phyloP scores from a whole-genome alignment of 2,329 filamentous ascomycete genomes.

The Mycogone perniciosa region DNA sequence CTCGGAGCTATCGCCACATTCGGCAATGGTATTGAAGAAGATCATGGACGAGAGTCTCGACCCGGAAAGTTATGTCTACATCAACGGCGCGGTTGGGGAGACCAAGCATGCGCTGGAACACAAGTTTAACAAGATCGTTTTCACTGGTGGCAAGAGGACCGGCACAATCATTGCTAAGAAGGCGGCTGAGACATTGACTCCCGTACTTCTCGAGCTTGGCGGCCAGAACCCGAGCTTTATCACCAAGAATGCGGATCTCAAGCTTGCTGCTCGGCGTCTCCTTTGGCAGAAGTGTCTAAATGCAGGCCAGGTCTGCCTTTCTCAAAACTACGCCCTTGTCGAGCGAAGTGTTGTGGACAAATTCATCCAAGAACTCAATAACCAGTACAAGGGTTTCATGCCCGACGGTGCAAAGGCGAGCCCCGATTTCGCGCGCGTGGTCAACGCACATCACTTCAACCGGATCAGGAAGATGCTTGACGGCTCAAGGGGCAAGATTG shows the following conservation, averaged over 20 bases:
- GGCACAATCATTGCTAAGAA: constrained; percentile 86
- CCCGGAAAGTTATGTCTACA: constrained; percentile 63
- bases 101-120: constrained; percentile 75
- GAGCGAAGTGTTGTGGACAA: constrained; percentile 65
- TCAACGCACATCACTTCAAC: constrained; percentile 73
- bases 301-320: constrained; percentile 86
- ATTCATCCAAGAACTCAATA: constrained; percentile 70
- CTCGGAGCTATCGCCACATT: constrained; percentile 71
- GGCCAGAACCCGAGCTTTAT: constrained; percentile 89
- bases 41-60: constrained; percentile 73
- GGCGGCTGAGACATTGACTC: constrained; percentile 82
- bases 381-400: constrained; percentile 69
- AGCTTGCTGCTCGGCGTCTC: constrained; percentile 74
- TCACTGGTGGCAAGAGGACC: constrained; percentile 74
- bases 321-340: constrained; percentile 85
- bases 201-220: constrained; percentile 82
- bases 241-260: constrained; percentile 73
- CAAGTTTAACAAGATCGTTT: constrained; percentile 98
- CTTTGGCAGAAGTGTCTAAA: constrained; percentile 86
- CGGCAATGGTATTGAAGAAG: constrained; percentile 72
- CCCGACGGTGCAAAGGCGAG: constrained; percentile 75
- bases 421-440: constrained; percentile 70
- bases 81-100: constrained; percentile 78
- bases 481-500: constrained; percentile 70
- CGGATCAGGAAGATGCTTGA: constrained; percentile 92